Evolutionary conservation across 306 rosid species (phyloP).

Genomic region (Hylodesmum podocarpum): DNA sequence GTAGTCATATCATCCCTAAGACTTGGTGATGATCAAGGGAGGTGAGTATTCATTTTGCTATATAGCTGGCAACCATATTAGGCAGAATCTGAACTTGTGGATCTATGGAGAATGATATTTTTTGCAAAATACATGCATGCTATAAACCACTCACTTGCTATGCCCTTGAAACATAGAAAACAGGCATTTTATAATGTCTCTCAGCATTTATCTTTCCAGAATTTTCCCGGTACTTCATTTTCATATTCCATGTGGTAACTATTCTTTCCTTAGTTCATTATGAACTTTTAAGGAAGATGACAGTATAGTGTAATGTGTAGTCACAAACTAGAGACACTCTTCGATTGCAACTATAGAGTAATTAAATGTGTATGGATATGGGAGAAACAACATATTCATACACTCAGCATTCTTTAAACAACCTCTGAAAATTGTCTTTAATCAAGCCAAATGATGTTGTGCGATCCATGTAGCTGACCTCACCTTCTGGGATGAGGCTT

Average conservation of each 20-base stretch:
- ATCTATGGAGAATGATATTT: neutral
- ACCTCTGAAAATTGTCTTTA: neutral
- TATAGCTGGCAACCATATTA: neutral
- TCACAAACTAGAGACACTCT: neutral
- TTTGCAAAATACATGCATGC: neutral
- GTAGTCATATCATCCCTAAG: slow-evolving; percentile 95
- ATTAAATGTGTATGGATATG: neutral
- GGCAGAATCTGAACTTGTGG: neutral
- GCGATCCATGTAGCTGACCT: neutral
- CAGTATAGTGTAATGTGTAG: neutral
- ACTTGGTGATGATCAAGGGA: slow-evolving; percentile 96
- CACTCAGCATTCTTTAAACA: neutral
- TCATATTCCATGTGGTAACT: neutral
- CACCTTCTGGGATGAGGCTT: neutral
- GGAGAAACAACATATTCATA: neutral
- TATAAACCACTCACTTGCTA: neutral
- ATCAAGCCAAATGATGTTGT: neutral
- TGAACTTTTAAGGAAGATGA: neutral
- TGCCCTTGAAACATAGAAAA: neutral
- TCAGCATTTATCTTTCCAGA: neutral
- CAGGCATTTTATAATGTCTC: neutral
- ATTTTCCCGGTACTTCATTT: neutral
- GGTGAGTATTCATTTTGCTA: slow-evolving; percentile 57
- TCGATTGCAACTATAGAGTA: neutral
- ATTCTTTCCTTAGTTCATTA: neutral